A percentile compares a stretch with the other conserved stretches of the same genome.
Conservation (phyloP, 1,284 basidiomycete genomes). For the Marasmius oreades region DNA sequence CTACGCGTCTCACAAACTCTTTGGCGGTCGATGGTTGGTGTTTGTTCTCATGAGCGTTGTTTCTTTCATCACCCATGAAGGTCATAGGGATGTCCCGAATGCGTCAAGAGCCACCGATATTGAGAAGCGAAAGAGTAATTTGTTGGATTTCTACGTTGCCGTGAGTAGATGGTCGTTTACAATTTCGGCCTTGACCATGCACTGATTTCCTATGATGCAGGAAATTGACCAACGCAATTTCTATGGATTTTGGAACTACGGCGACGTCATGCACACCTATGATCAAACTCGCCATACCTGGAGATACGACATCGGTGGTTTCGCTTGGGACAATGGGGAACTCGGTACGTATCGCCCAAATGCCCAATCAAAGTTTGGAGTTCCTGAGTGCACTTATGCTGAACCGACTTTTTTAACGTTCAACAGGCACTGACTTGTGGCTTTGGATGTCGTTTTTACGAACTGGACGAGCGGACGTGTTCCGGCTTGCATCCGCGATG, state of each 20-base stretch:
- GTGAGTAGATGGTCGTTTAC: slow-evolving; percentile 17
- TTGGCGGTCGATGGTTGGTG: slow-evolving; percentile 34
- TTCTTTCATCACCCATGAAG: background rate
- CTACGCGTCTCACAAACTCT: slow-evolving; percentile 34
- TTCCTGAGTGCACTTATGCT: background rate
- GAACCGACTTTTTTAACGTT: background rate
- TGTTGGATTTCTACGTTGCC: slow-evolving; percentile 39
- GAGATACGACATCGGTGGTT: slow-evolving; percentile 42
- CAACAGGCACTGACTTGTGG: slow-evolving; percentile 37
- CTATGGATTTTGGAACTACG: slow-evolving; percentile 42
- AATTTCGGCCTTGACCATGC: too few species aligned
- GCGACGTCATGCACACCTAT: slow-evolving; percentile 42
- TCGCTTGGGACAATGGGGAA: slow-evolving; percentile 38
- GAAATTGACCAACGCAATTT: slow-evolving; percentile 37
- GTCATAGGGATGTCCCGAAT: slow-evolving; percentile 29
- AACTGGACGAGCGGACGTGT: slow-evolving; percentile 38
- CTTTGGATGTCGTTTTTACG: slow-evolving; percentile 42
- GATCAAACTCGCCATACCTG: slow-evolving; percentile 40
- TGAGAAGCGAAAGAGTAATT: slow-evolving; percentile 34
- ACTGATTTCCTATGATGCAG: slow-evolving; percentile 15
- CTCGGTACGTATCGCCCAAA: slow-evolving; percentile 24
- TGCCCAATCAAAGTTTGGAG: too few species aligned
- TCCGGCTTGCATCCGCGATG: slow-evolving; percentile 35
- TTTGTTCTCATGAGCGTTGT: background rate
- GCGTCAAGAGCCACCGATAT: slow-evolving; percentile 29